Evolutionary conservation across 202 grass and related monocot genomes (phyloP).

Genomic region (Brachypodium distachyon): DNA sequence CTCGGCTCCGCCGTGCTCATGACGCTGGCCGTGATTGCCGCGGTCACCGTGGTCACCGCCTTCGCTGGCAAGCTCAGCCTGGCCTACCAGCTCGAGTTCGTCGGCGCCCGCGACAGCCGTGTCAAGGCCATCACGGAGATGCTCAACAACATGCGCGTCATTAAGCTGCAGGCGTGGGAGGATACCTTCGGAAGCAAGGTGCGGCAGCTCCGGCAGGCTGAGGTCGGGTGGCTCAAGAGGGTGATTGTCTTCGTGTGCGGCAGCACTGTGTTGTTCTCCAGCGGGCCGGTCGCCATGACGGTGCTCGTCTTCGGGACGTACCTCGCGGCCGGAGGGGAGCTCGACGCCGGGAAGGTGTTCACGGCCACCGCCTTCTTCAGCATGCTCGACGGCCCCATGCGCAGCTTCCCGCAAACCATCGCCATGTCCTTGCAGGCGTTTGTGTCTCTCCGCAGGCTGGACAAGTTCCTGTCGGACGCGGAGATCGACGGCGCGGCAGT

Average conservation of each 20-base stretch:
- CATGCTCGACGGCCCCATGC: constrained; percentile 47
- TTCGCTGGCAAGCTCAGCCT: constrained; percentile 38
- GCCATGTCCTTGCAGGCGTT: constrained; percentile 31
- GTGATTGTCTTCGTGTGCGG: constrained; percentile 36
- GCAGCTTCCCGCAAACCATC: constrained; percentile 38
- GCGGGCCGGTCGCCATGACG: constrained; percentile 43
- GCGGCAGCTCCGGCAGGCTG: constrained; percentile 16
- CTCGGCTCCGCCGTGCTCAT: constrained; percentile 49
- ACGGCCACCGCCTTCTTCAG: constrained; percentile 50
- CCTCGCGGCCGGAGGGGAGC: constrained; percentile 20
- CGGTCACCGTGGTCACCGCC: constrained; percentile 27
- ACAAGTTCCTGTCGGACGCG: constrained; percentile 34
- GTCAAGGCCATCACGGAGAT: constrained; percentile 58
- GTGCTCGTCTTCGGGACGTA: constrained; percentile 54
- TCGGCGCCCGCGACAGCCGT: constrained; percentile 33
- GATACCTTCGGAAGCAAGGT: constrained; percentile 25
- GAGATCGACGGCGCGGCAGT: constrained; percentile 36
- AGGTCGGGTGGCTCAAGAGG: constrained; percentile 42
- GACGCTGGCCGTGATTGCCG: constrained; percentile 38
- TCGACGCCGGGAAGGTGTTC: constrained; percentile 60
- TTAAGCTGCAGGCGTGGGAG: constrained; percentile 76
- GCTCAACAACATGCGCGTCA: constrained; percentile 49
- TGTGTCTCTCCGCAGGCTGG: constrained; percentile 46
- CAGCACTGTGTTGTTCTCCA: constrained; percentile 36
- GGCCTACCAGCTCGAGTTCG: constrained; percentile 36